Base-by-base conservation (phyloP, 768 basidiomycete genomes). In the Pleurotus ostreatus region DNA sequence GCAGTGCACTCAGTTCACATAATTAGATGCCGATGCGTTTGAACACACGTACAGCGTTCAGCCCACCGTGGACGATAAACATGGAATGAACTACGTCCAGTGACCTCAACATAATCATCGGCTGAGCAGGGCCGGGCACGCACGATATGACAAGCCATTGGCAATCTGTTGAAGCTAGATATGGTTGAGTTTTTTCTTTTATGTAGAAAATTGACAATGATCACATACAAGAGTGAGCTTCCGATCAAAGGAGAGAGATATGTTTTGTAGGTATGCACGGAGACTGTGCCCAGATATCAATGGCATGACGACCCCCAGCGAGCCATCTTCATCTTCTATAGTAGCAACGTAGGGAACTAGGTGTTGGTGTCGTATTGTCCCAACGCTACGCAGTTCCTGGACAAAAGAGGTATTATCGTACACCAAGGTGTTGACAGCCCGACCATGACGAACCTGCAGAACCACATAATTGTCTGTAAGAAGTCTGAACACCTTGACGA, bases 31-130 rank as follows among this genome's bases (percentile, higher is more conserved):
- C 20, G 2, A 20, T 6, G 5, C n/a, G 5, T 48, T n/a, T 15
- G n/a, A 18, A 23, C 9, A 39, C 23, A 40, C 15, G 20, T 53
- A 57, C 56, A 5, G 49, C 56, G 13, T 37, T 57, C 40, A 57
- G 40, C 15, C 51, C 56, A 11, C 56, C 56, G 20, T 57, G 56
- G 5, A 57, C 40, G 4, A 57, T 22, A n/a, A 9, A 25, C 20
- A 18, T 44, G 15, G 56, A 57, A 34, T 57, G 56, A 13, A 57
- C 56, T 57, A 30, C 6, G 12, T n/a, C 15, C 20, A n/a, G n/a
- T n/a, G n/a, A n/a, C 6, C 7, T 43, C 7, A n/a, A n/a, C 6
- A 43, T 20, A n/a, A 43, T 20, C 20, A 20, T 6, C 6, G 20
- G 9, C 1, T 3, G 20, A 20, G 20, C 20, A n/a, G 41, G 20